Percentiles rank a stretch among this genome's conserved stretches.
Conservation (phyloP, 257 asterid genomes). For the Scutellaria minor region DNA sequence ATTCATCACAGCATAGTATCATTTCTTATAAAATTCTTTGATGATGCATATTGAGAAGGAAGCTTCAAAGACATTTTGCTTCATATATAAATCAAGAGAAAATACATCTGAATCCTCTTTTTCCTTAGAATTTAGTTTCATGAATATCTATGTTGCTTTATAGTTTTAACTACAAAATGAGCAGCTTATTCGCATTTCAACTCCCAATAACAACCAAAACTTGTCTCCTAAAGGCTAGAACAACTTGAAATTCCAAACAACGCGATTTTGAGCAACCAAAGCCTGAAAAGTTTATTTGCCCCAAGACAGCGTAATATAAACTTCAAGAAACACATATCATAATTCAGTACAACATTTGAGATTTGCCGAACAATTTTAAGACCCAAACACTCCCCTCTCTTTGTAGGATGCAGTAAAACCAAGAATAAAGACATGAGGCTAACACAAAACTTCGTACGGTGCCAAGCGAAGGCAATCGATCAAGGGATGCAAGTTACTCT, state of each 20-base stretch:
- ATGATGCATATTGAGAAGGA: background rate
- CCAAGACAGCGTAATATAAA: background rate
- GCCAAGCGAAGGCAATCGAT: background rate
- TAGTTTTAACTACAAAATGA: background rate
- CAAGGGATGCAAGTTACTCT: background rate
- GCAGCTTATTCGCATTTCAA: background rate
- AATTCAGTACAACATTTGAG: too few species aligned
- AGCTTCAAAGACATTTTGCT: background rate
- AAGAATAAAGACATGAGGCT: background rate
- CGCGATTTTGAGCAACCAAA: too few species aligned
- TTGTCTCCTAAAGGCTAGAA: background rate
- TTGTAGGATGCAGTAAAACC: background rate
- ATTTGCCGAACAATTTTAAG: too few species aligned
- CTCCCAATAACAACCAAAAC: background rate
- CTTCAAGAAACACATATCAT: background rate
- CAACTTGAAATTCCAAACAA: background rate
- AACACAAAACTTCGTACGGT: background rate
- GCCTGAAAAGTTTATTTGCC: background rate
- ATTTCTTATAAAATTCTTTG: background rate
- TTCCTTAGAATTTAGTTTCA: background rate
- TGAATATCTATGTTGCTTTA: constrained; percentile 3
- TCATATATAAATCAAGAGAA: too few species aligned
- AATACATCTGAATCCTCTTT: too few species aligned
- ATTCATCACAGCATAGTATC: background rate
- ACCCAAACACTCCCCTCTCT: too few species aligned